These are phyloP conservation scores for Leccinum obscurum DNA, from an alignment of 768 basidiomycete genomes.

Conservation along the genomic window DNA sequence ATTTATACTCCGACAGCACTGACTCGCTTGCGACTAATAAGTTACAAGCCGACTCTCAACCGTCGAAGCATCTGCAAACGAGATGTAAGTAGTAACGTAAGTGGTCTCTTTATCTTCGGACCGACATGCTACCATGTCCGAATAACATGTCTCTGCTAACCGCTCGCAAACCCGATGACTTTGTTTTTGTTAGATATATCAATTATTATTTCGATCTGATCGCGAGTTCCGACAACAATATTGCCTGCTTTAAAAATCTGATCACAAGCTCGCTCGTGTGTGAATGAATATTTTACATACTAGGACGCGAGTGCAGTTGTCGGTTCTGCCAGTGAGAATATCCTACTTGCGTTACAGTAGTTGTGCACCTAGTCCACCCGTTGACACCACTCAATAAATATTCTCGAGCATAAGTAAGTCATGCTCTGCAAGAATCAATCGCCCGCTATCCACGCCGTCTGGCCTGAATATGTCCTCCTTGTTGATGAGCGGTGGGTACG, in stretches of 20 bases:
- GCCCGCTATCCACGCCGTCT: background rate
- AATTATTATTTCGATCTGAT: conserved; percentile 84
- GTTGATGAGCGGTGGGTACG: background rate
- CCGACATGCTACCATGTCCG: conserved; percentile 70
- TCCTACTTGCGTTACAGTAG: no score
- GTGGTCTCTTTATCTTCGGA: conserved; percentile 1
- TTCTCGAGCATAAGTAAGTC: background rate
- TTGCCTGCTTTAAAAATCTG: conserved; percentile 78
- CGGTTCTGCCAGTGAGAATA: no score
- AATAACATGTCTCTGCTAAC: conserved; percentile 57
- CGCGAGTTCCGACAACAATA: conserved; percentile 64
- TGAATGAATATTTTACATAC: no score
- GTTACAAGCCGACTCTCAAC: conserved; percentile 73
- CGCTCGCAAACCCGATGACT: conserved; percentile 44
- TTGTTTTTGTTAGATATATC: conserved; percentile 61
- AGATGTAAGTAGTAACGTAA: conserved; percentile 50
- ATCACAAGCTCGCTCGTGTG: conserved; percentile 65
- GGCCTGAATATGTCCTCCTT: background rate
- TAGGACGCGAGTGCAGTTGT: no score
- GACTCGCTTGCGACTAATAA: no score
- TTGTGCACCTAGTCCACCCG: no score
- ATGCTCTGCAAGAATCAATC: background rate
- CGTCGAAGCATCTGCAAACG: conserved; percentile 53
- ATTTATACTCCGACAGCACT: background rate
- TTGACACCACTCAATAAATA: no score